Evolutionary conservation across 805 yeast genomes (phyloP), one percentile per base, ranked within the genome.

Genomic region (Ogataea nonfermentans): DNA sequence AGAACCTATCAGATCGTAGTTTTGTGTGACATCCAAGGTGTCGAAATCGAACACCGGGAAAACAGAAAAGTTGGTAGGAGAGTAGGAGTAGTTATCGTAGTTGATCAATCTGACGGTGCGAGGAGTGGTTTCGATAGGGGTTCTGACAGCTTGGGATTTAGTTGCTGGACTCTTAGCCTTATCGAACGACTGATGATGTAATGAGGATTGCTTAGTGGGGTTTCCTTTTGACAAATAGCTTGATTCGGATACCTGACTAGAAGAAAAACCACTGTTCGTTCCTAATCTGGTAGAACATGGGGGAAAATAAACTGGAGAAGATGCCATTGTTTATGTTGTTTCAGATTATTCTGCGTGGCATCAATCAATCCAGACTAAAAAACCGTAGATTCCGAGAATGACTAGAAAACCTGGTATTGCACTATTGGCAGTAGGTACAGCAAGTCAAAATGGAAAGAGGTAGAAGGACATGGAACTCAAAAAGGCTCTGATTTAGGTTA

Each of bases 21-120:
- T 41, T 14, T 43, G 48, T 1, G 48, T 28, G 24, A 46, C 33
- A 15, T 48, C 51, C 17, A 49, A 39, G 9, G 46, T 47, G 31
- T 51, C 53, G 16, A 44, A 32, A 22, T 51, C 56, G 35, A 47
- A 46, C 8, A 31, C 41, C 11, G 56, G 56, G 35, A 51, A 51
- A 6, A 51, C 52, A 3, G 56, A 46, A 30, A 49, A 49, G 29
- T 46, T 42, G 4, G 50, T 44, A 9, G 53, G 56, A 8, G 53
- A 43, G 32, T 49, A 49, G 20, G 29, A 37, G 30, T 45, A 43
- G 28, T 38, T 41, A 16, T 51, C 53, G 33, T 47, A 40, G 35
- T 41, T 48, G 30, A 49, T 41, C 24, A 51, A 27, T 22, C 46
- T 47, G 26, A 51, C 52, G 23, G 49, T 48, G 24, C 52, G 41